phyloP scores from a whole-genome alignment of 306 rosid species.

The Mimosa pudica region DNA sequence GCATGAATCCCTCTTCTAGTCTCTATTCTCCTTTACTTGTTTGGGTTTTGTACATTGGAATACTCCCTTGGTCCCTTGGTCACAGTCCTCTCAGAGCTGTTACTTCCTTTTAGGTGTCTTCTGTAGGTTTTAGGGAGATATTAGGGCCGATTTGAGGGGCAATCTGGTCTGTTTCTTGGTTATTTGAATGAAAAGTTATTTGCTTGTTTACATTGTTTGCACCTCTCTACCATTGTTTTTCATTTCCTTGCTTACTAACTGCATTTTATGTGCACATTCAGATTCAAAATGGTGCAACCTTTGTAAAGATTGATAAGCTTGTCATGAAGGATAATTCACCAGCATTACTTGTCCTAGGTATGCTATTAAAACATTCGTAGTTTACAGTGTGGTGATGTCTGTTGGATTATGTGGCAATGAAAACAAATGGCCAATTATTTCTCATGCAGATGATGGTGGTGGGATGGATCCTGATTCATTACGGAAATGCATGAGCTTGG shows the following conservation, averaged over 20 bases:
- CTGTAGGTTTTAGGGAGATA: not conserved
- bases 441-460: constrained; percentile 86
- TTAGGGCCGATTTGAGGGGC: not conserved
- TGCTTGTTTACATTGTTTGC: constrained; percentile 7
- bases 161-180: constrained; percentile 21
- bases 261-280: constrained; percentile 36
- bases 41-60: not conserved
- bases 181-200: constrained; percentile 17
- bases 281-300: constrained; percentile 89
- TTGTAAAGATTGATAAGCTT: constrained; percentile 78
- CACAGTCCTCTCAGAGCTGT: not conserved
- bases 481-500: constrained; percentile 97
- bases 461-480: constrained; percentile 83
- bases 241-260: constrained; percentile 15
- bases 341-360: constrained; percentile 79
- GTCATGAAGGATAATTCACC: constrained; percentile 85
- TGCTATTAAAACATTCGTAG: constrained; percentile 28
- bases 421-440: constrained; percentile 22
- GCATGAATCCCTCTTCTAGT: not conserved
- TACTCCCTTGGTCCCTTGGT: not conserved
- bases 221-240: constrained; percentile 7
- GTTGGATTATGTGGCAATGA: constrained; percentile 22
- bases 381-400: constrained; percentile 23
- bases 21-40: not conserved
- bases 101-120: not conserved